Percentiles rank a stretch among this genome's conserved stretches.
These are phyloP conservation scores for Sapria himalayana DNA, from an alignment of 345 rosid genomes.

Conservation along the genomic window DNA sequence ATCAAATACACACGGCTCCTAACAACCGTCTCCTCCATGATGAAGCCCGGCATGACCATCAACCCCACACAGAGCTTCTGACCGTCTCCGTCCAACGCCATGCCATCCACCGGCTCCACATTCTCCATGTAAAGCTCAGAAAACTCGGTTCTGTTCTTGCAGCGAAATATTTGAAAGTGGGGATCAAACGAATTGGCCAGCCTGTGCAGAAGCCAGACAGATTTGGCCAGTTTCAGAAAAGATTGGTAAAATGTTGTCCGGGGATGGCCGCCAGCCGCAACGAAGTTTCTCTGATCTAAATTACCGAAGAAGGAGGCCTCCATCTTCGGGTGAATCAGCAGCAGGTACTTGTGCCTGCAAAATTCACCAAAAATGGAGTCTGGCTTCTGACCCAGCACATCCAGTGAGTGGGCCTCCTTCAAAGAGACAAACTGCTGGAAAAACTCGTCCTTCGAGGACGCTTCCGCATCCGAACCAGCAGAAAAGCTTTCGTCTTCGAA, in stretches of 20 bases:
- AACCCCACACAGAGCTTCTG: constrained; percentile 42
- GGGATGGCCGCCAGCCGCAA: constrained; percentile 58
- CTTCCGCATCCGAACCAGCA: constrained; percentile 18
- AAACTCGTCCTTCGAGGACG: constrained; percentile 31
- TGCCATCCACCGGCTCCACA: constrained; percentile 41
- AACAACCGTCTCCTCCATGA: constrained; percentile 49
- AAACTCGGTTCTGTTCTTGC: constrained; percentile 46
- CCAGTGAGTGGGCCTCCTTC: constrained; percentile 56
- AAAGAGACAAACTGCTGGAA: constrained; percentile 48
- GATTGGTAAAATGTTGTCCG: constrained; percentile 67
- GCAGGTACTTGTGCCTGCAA: constrained; percentile 45
- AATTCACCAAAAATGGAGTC: constrained; percentile 55
- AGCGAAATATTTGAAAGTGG: constrained; percentile 41
- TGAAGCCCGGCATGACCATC: constrained; percentile 79
- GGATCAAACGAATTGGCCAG: constrained; percentile 61
- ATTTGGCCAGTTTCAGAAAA: constrained; percentile 51
- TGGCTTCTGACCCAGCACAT: constrained; percentile 47
- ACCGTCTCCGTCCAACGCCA: constrained; percentile 30
- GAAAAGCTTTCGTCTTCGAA: constrained; percentile 48
- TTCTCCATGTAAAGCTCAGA: constrained; percentile 68
- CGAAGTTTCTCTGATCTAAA: constrained; percentile 48
- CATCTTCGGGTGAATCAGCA: constrained; percentile 64
- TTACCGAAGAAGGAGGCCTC: constrained; percentile 81
- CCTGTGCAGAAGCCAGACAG: constrained; percentile 61
- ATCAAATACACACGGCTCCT: constrained; percentile 67